Conservation (phyloP, 371 early-diverging fungal species). For the Blakeslea trispora region DNA sequence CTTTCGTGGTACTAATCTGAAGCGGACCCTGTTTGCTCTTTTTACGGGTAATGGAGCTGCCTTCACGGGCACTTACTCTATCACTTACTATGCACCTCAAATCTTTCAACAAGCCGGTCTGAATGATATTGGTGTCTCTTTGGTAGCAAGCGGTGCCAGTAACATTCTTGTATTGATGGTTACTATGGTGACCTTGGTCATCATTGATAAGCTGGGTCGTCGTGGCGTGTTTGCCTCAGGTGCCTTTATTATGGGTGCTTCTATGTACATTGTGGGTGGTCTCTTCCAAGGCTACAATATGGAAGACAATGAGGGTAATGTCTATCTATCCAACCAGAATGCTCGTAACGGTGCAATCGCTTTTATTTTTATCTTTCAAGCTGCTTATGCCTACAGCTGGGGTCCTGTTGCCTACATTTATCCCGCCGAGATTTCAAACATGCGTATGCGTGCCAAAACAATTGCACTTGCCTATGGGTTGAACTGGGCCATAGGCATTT, state of each 20-base stretch:
- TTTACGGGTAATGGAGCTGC: constrained; percentile 62
- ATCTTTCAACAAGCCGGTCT: constrained; percentile 44
- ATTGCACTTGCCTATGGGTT: constrained; percentile 55
- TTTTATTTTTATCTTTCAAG: constrained; percentile 48
- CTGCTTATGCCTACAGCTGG: constrained; percentile 65
- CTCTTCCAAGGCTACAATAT: constrained; percentile 37
- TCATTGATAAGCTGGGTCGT: constrained; percentile 46
- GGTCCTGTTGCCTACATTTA: constrained; percentile 58
- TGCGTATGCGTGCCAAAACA: constrained; percentile 50
- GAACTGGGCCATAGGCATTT: constrained; percentile 64
- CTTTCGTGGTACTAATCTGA: constrained; percentile 40
- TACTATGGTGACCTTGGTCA: constrained; percentile 61
- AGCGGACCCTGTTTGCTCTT: constrained; percentile 41
- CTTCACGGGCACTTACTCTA: constrained; percentile 65
- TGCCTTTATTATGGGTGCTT: constrained; percentile 36
- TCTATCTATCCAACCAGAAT: constrained; percentile 25
- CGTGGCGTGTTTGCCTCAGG: constrained; percentile 51
- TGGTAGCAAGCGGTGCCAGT: constrained; percentile 45
- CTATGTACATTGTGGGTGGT: constrained; percentile 50
- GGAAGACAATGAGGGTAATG: constrained; percentile 31
- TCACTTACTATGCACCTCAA: constrained; percentile 51
- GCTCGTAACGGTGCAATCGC: constrained; percentile 45
- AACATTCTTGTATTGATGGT: constrained; percentile 42
- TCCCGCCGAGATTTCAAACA: constrained; percentile 69
- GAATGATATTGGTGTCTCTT: constrained; percentile 27